phyloP scores from a whole-genome alignment of 1,284 basidiomycete genomes.

The Trametes pubescens region DNA sequence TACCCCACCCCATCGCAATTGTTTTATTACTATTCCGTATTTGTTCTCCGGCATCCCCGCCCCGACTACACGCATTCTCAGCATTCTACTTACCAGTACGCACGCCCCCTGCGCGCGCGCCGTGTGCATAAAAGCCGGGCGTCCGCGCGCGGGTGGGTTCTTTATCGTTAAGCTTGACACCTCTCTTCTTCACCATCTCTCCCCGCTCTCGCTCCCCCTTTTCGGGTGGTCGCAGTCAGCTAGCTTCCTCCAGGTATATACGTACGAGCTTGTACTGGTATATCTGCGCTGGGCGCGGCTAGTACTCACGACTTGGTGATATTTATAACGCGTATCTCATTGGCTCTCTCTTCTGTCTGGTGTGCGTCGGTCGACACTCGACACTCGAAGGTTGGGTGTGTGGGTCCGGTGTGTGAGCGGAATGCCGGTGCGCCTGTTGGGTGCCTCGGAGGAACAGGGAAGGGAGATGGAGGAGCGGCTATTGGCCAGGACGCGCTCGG shows the following conservation, averaged over 20 bases:
- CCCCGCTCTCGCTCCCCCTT: not conserved
- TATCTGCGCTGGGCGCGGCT: constrained; percentile 40
- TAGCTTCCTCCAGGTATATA: constrained; percentile 34
- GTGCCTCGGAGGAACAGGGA: not conserved
- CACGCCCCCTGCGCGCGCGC: constrained; percentile 16
- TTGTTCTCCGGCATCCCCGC: constrained; percentile 8
- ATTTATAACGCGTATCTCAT: constrained; percentile 29
- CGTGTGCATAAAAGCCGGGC: constrained; percentile 16
- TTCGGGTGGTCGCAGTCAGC: constrained; percentile 26
- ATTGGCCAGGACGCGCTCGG: not conserved
- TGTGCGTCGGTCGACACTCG: not conserved
- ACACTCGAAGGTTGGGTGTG: not conserved
- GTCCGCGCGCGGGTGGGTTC: constrained; percentile 12
- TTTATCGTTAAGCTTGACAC: constrained; percentile 11
- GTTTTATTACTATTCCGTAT: constrained; percentile 37
- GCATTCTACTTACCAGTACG: constrained; percentile 14
- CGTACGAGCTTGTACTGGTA: constrained; percentile 36
- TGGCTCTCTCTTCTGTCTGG: constrained; percentile 1
- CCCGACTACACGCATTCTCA: constrained; percentile 15
- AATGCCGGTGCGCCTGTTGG: constrained; percentile 7
- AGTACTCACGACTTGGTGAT: constrained; percentile 24
- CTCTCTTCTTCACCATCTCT: constrained; percentile 14
- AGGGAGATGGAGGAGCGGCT: not conserved
- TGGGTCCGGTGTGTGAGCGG: not conserved
- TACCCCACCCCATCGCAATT: constrained; percentile 29